Evolutionary conservation across 768 basidiomycete species (phyloP), one percentile per base, ranked within the genome.

Genomic region (Boletus reticuloceps): DNA sequence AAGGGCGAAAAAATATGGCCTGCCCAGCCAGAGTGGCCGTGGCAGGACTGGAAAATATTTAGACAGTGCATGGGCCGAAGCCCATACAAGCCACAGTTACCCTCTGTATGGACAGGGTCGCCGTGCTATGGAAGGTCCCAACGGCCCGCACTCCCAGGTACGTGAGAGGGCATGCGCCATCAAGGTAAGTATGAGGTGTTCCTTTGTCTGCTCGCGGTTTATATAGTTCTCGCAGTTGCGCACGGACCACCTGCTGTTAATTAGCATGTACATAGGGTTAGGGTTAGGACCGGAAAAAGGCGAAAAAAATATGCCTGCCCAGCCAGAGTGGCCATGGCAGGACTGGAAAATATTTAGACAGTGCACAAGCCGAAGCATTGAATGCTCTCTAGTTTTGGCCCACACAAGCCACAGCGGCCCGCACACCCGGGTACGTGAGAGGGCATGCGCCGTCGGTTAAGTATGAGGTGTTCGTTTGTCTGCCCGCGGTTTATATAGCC

Each of bases 331-430:
- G 75, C 77, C 74, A n/a, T 76, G 78, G 79, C 75, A 76, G 82
- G 81, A 85, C 84, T 73, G 85, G 84, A 79, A 87, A 87, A 87
- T 86, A 86, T 86, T 85, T 63, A 77, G 84, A 86, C 82, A 79
- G 79, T 87, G 84, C 85, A 84, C 84, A 81, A 78, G 77, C 84
- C 83, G 76, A 80, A 81, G 81, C 22, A 22, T 22, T 4, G 22
- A 4, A 22, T 22, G 22, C 20, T 20, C 20, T 20, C 20, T 20
- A 20, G 20, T 20, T 20, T 20, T 20, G 20, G 20, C 81, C 71
- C 70, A 78, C 74, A 79, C 78, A 79, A 80, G 73, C 73, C 72
- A 63, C 52, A 53, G 39, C 63, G 3, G 22, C 22, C 83, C 81
- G 80, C 72, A 82, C 74, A 71, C 78, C 80, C n/a, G n/a, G n/a